phyloP scores from a whole-genome alignment of 192 early-diverging fungal species.

The Anaeromyces robustus region DNA sequence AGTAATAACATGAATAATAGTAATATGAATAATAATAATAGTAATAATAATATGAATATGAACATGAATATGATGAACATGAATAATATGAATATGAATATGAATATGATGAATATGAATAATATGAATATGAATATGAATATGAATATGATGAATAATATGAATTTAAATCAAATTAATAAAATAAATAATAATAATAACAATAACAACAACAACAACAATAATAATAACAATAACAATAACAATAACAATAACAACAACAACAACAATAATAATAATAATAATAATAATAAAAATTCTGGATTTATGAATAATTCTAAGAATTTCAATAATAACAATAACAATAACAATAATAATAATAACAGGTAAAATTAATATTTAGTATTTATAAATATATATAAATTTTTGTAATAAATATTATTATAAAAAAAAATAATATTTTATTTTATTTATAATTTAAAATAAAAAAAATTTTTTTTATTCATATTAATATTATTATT shows the following conservation, averaged over 20 bases:
- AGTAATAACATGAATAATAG: background rate
- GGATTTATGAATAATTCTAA: too few relatives aligned
- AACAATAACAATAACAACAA: background rate
- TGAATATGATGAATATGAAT: background rate
- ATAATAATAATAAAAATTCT: too few relatives aligned
- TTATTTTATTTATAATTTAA: too few relatives aligned
- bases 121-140: background rate
- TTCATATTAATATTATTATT: too few relatives aligned
- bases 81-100: background rate
- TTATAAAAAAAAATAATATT: too few relatives aligned
- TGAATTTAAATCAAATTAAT: background rate
- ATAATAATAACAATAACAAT: background rate
- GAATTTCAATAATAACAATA: too few relatives aligned
- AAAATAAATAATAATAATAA: background rate
- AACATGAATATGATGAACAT: background rate
- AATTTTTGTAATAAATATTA: too few relatives aligned
- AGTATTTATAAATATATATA: too few relatives aligned
- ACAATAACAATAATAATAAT: background rate
- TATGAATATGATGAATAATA: background rate
- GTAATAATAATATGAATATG: background rate
- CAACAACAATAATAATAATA: background rate
- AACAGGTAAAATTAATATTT: background rate
- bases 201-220: background rate
- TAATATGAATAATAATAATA: background rate
- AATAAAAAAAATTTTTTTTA: too few relatives aligned